phyloP scores from a whole-genome alignment of 352 stramenopile species.

The Plasmopara muralis region DNA sequence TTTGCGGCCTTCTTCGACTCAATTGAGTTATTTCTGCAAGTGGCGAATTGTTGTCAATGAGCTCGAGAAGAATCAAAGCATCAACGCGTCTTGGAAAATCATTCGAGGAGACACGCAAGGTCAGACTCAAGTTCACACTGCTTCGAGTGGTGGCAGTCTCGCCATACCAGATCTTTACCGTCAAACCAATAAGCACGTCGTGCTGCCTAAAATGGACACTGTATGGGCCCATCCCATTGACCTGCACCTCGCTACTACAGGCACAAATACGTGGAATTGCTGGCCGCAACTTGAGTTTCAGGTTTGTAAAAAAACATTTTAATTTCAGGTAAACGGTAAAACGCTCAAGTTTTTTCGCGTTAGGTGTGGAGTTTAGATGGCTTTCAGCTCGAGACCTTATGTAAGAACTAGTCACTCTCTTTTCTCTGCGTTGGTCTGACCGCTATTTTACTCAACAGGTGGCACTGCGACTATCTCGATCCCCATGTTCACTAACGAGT shows the following conservation, averaged over 20 bases:
- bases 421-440: not conserved
- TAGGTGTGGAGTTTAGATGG: constrained; percentile 37
- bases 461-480: constrained; percentile 28
- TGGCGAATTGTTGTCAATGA: constrained; percentile 29
- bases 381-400: constrained; percentile 32
- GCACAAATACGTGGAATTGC: constrained; percentile 8
- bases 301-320: constrained; percentile 1
- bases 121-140: constrained; percentile 42
- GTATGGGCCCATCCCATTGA: constrained; percentile 53
- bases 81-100: constrained; percentile 26
- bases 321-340: not conserved
- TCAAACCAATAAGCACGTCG: constrained; percentile 2
- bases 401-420: constrained; percentile 17
- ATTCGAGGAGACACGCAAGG: constrained; percentile 32
- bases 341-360: not conserved
- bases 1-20: constrained; percentile 30
- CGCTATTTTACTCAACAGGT: constrained; percentile 13
- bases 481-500: constrained; percentile 33
- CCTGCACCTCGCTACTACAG: constrained; percentile 29
- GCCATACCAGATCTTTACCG: constrained; percentile 21
- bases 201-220: constrained; percentile 29
- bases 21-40: constrained; percentile 43
- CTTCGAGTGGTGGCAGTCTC: constrained; percentile 12
- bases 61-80: not conserved
- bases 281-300: constrained; percentile 47